Evolutionary conservation across 106 monocot genomes (phyloP).

Genomic region (Alisma plantagoaquatica): DNA sequence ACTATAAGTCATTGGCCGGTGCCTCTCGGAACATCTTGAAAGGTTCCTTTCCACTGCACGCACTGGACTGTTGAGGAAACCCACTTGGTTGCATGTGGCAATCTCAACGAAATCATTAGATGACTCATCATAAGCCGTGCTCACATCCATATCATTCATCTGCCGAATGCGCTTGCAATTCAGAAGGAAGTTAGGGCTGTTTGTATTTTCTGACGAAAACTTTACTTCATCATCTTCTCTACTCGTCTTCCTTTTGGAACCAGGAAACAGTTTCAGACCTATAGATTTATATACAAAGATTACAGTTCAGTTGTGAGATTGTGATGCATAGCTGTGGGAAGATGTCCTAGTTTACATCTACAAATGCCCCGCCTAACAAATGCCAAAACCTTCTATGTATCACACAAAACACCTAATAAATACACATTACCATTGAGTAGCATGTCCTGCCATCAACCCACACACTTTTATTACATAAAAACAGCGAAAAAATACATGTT

Average conservation of each 20-base stretch:
- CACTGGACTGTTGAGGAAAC: background rate
- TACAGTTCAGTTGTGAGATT: background rate
- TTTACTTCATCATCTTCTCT: background rate
- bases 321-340: too few relatives aligned
- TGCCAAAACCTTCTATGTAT: background rate
- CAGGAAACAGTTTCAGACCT: slow-evolving; percentile 50
- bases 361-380: background rate
- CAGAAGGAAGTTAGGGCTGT: too few relatives aligned
- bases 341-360: too few relatives aligned
- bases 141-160: background rate
- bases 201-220: too few relatives aligned
- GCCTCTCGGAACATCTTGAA: background rate
- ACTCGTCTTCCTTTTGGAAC: slow-evolving; percentile 44
- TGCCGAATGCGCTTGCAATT: background rate
- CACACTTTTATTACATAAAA: too few relatives aligned
- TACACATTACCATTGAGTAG: too few relatives aligned
- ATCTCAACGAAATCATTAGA: background rate
- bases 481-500: too few relatives aligned
- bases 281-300: background rate
- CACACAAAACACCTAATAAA: too few relatives aligned
- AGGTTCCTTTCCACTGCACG: background rate
- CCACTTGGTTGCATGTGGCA: background rate
- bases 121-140: background rate
- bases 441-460: too few relatives aligned
- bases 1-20: too few relatives aligned